phyloP scores from a whole-genome alignment of 768 basidiomycete species.

The Hortiboletus flavorubellus region DNA sequence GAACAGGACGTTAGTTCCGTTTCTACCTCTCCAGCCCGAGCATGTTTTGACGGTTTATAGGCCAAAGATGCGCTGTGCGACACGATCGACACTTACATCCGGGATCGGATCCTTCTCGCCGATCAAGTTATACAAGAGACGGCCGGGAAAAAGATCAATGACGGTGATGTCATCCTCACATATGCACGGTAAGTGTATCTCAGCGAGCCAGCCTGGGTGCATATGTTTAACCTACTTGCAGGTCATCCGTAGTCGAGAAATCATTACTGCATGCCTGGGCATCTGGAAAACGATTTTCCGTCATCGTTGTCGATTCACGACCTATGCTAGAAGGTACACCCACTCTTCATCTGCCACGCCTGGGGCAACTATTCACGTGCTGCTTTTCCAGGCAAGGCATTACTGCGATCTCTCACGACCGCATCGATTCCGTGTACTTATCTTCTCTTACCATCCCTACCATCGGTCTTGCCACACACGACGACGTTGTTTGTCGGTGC shows the following conservation, averaged over 20 bases:
- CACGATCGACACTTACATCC: constrained; percentile 91
- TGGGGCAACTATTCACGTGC: background rate
- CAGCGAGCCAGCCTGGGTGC: background rate
- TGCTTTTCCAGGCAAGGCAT: constrained; percentile 60
- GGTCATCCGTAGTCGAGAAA: constrained; percentile 94
- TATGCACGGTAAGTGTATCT: constrained; percentile 70
- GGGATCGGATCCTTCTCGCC: constrained; percentile 89
- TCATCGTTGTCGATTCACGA: constrained; percentile 92
- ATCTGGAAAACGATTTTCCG: constrained; percentile 77
- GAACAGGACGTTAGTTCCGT: constrained; percentile 78
- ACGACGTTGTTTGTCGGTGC: constrained; percentile 88
- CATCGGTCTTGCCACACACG: constrained; percentile 75
- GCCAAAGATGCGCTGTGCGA: constrained; percentile 82
- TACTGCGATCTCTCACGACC: constrained; percentile 66
- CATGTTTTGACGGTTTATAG: constrained; percentile 38
- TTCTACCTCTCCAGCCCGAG: background rate
- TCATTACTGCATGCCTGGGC: constrained; percentile 75
- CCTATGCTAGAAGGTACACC: constrained; percentile 83
- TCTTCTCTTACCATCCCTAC: constrained; percentile 81
- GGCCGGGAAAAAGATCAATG: constrained; percentile 89
- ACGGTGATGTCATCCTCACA: constrained; percentile 89
- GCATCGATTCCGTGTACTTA: constrained; percentile 84
- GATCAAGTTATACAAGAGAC: constrained; percentile 90
- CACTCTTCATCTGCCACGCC: background rate
- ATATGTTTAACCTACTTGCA: constrained; percentile 28